Evolutionary conservation across 805 yeast genomes (phyloP), one percentile per base, ranked within the genome.

Genomic region (Yueomyces sp.): DNA sequence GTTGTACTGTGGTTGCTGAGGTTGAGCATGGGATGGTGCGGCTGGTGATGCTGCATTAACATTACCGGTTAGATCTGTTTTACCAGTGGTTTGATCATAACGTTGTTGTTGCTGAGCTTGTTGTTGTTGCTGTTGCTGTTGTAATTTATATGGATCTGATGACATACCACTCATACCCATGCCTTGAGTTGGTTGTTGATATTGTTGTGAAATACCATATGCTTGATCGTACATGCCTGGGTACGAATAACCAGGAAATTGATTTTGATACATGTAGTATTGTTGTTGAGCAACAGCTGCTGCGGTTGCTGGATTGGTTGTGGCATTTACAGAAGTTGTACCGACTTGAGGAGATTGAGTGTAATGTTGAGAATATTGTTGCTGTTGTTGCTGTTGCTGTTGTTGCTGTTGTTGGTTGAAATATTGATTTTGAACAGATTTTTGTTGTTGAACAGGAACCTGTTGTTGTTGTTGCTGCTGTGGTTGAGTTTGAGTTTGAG

Each of bases 161-260:
- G 42, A 26, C 26, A 33, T 34, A 29, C 27, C 26, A 36, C 41
- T 39, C 30, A 41, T 43, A 34, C 45, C 49, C 32, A 46, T 44
- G 37, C 5, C 5, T 34, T 34, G 37, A 34, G 37, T 5, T 26
- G 47, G 45, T 40, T 52, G 60, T 43, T 52, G 56, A 32, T 53
- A 54, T 36, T 51, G 54, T 46, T 59, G 63, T 36, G 52, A 54
- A 43, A 56, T 57, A 38, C 54, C 59, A 47, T 56, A 57, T 38
- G 48, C 46, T 50, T 59, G 65, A 45, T 59, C 65, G 41, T 53
- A 61, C 60, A 60, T 57, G 38, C 62, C 64, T 38, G 65, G 65
- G 45, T 61, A 60, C 36, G 61, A 55, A 46, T 59, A 61, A 38
- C 64, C 65, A 40, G 64, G 64, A 49, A 57, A 61, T 47, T 60